Base-by-base conservation (phyloP, 805 yeast species). In the Yueomyces sinensis region DNA sequence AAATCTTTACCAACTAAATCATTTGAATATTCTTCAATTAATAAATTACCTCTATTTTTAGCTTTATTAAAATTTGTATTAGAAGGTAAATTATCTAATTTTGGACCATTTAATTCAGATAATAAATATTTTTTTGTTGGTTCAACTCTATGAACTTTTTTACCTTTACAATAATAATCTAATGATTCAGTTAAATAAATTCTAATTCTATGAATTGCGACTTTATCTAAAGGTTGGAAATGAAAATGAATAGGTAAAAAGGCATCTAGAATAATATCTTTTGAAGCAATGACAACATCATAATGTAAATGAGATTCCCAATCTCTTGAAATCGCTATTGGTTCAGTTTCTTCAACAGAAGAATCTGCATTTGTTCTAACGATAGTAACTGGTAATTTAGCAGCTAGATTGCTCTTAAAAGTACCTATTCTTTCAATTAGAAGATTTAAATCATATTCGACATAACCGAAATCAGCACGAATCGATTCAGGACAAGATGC, bases 281-380 rank as follows among this genome's bases (percentile, higher is more conserved):
- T 91, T 16, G 94, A 82, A 3, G 89, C 91, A 35, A 91, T 76
- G 14, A 83, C 74, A 31, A 91, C 82, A 48, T 89, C 96, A 51
- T 91, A 89, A 42, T 76, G 75, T 27, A 89, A 58, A 52, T 80
- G 82, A 51, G 82, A 83, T 52, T 87, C 95, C 98, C 98, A 89
- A 44, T 80, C 84, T 39, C 91, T 68, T 22, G 77, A 67, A 29
- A 89, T 84, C 5, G 83, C 81, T 34, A 91, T 89, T 0, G 97
- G 96, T 51, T 91, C 97, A 39, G 78, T 75, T 47, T 81, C 87
- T 50, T 89, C 97, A 18, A 78, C 66, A 29, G 83, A 79, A 29
- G 70, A 70, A 36, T 81, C 86, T 2, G 82, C 65, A 9, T 86
- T 84, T 0, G 83, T 66, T 41, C 97, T 64, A 4, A 91, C 72